Conservation (phyloP, 208 protist species). For the Leishmania aethiopica region DNA sequence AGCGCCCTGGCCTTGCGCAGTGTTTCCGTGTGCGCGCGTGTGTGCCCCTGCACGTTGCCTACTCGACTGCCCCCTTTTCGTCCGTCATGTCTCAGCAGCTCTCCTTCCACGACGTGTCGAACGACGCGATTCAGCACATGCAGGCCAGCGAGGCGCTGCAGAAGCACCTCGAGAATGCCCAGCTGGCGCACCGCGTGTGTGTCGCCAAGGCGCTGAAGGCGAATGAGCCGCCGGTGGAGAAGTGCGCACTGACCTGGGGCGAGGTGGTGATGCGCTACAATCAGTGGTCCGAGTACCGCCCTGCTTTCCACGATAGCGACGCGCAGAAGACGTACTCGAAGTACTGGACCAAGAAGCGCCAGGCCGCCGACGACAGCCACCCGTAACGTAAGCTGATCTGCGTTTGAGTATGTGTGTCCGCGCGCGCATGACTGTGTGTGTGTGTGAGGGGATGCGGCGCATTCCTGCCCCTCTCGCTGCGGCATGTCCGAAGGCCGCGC, state of each 20-base stretch:
- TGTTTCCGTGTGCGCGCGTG: background rate
- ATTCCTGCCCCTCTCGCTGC: background rate
- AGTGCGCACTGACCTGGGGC: constrained; percentile 90
- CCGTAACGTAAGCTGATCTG: constrained; percentile 33
- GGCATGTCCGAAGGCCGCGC: background rate
- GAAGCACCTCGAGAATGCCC: constrained; percentile 89
- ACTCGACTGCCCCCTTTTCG: background rate
- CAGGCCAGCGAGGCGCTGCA: constrained; percentile 81
- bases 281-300: constrained; percentile 86
- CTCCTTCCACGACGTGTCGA: constrained; percentile 81
- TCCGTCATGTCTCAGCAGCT: constrained; percentile 54
- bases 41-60: background rate
- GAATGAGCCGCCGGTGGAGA: constrained; percentile 69
- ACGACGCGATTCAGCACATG: constrained; percentile 74
- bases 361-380: constrained; percentile 58
- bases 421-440: background rate
- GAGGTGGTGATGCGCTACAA: constrained; percentile 90
- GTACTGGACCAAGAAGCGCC: constrained; percentile 90
- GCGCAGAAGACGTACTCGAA: constrained; percentile 77
- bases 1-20: background rate
- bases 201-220: constrained; percentile 86
- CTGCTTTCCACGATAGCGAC: constrained; percentile 76
- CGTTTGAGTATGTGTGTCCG: background rate
- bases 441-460: background rate
- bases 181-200: constrained; percentile 87